These are phyloP conservation scores for Lepiota brunneoincarnata DNA, from an alignment of 768 basidiomycete species.

Conservation along the genomic window DNA sequence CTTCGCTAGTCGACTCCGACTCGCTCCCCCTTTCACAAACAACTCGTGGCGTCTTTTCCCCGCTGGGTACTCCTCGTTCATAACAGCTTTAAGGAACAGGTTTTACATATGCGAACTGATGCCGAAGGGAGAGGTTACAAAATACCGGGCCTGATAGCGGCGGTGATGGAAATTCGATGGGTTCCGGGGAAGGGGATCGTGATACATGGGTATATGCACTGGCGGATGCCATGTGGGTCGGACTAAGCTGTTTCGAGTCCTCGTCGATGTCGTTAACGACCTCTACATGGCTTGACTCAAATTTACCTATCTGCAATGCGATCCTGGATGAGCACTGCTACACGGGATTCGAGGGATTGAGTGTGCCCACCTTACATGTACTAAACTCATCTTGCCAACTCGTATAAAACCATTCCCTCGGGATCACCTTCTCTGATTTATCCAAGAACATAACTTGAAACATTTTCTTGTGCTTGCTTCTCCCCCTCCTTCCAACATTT, in stretches of 20 bases:
- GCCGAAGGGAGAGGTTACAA: constrained; percentile 37
- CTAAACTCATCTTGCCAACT: constrained; percentile 59
- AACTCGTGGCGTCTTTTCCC: constrained; percentile 42
- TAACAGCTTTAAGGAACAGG: constrained; percentile 58
- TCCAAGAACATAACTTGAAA: constrained; percentile 66
- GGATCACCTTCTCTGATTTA: constrained; percentile 33
- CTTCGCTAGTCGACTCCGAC: constrained; percentile 37
- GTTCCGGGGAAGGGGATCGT: constrained; percentile 40
- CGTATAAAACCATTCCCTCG: constrained; percentile 56
- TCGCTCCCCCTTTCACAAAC: constrained; percentile 59
- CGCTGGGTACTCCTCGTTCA: constrained; percentile 56
- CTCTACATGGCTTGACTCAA: constrained; percentile 44
- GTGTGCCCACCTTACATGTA: constrained; percentile 48
- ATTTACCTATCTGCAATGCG: constrained; percentile 48
- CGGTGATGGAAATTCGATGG: constrained; percentile 39
- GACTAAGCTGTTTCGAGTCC: constrained; percentile 26
- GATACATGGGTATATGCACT: constrained; percentile 40
- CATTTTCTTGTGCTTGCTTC: constrained; percentile 27
- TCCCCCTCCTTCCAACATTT: constrained; percentile 41
- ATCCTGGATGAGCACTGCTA: not conserved
- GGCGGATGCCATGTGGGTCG: constrained; percentile 16
- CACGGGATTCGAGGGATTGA: not conserved
- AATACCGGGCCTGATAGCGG: constrained; percentile 19
- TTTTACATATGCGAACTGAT: constrained; percentile 67
- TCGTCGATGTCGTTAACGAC: constrained; percentile 38